A percentile compares a stretch with the other conserved stretches of the same genome.
Conservation (phyloP, 768 basidiomycete species). For the Fomitopsis pulvina region DNA sequence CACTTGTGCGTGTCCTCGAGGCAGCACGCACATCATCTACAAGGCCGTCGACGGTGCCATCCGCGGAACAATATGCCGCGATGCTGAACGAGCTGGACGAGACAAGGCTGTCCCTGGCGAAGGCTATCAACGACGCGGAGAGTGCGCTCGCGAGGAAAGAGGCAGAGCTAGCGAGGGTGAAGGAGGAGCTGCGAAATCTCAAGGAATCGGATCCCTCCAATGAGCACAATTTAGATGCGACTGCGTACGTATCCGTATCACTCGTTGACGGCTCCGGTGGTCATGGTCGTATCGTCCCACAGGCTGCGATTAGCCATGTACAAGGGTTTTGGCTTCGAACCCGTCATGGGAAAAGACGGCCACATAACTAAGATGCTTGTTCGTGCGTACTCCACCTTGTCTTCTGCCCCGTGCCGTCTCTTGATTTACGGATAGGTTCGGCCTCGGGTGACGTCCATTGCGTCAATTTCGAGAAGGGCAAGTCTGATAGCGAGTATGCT, state of each 20-base stretch:
- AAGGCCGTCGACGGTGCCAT: slow-evolving; percentile 64
- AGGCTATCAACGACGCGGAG: slow-evolving; percentile 71
- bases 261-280: slow-evolving; percentile 2
- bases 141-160: slow-evolving; percentile 58
- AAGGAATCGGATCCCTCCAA: slow-evolving; percentile 68
- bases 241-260: slow-evolving; percentile 39
- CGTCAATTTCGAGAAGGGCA: slow-evolving; percentile 22
- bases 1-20: slow-evolving; percentile 57
- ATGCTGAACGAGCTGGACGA: slow-evolving; percentile 61
- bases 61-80: slow-evolving; percentile 52
- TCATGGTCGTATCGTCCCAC: not conserved
- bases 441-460: slow-evolving; percentile 36
- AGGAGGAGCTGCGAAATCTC: slow-evolving; percentile 52
- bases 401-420: not conserved
- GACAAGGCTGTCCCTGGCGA: slow-evolving; percentile 57
- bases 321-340: slow-evolving; percentile 67
- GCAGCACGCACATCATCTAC: slow-evolving; percentile 65
- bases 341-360: slow-evolving; percentile 49
- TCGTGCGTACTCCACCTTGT: slow-evolving; percentile 37
- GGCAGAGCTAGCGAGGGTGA: slow-evolving; percentile 60
- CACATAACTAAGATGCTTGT: slow-evolving; percentile 56
- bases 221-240: slow-evolving; percentile 69
- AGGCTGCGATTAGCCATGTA: slow-evolving; percentile 66
- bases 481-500: slow-evolving; percentile 23
- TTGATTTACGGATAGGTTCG: slow-evolving; percentile 32